A percentile compares a stretch with the other conserved stretches of the same genome.
phyloP scores from a whole-genome alignment of 106 monocot genomes.

The Acorus calamus region DNA sequence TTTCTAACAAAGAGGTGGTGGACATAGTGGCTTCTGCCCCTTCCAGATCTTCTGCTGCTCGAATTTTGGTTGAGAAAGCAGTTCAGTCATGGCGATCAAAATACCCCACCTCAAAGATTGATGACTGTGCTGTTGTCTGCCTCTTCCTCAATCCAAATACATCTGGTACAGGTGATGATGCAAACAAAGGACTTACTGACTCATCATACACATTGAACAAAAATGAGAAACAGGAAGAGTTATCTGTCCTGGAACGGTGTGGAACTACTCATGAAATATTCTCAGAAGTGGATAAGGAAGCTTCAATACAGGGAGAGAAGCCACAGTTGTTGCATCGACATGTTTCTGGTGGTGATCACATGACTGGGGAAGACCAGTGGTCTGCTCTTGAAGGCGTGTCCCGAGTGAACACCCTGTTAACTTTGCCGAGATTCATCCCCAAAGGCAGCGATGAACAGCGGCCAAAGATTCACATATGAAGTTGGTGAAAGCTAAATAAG shows the following conservation, averaged over 20 bases:
- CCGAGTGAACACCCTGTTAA: slow-evolving; percentile 39
- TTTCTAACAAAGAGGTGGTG: slow-evolving; percentile 68
- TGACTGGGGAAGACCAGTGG: slow-evolving; percentile 20
- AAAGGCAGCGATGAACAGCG: not conserved
- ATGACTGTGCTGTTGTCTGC: slow-evolving; percentile 84
- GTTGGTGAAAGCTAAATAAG: slow-evolving; percentile 3
- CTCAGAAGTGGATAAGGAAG: slow-evolving; percentile 9
- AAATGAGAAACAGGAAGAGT: not conserved
- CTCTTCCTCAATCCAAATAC: slow-evolving; percentile 41
- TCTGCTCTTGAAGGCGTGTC: slow-evolving; percentile 45
- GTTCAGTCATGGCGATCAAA: slow-evolving; percentile 43
- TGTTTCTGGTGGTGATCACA: slow-evolving; percentile 1
- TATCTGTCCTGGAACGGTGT: not conserved
- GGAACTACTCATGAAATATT: slow-evolving; percentile 9
- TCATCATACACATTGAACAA: not conserved
- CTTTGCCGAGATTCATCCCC: slow-evolving; percentile 38
- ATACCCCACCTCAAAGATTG: slow-evolving; percentile 70
- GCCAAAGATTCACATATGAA: slow-evolving; percentile 8
- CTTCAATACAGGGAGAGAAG: too few species aligned
- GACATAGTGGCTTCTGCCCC: slow-evolving; percentile 51
- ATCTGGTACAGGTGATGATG: not conserved
- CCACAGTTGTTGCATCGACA: too few species aligned
- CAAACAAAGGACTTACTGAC: not conserved
- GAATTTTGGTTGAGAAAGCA: slow-evolving; percentile 57
- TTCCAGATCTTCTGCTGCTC: slow-evolving; percentile 46